Evolutionary conservation across 495 filamentous ascomycete species (phyloP).

Genomic region (Neurospora cerealis): DNA sequence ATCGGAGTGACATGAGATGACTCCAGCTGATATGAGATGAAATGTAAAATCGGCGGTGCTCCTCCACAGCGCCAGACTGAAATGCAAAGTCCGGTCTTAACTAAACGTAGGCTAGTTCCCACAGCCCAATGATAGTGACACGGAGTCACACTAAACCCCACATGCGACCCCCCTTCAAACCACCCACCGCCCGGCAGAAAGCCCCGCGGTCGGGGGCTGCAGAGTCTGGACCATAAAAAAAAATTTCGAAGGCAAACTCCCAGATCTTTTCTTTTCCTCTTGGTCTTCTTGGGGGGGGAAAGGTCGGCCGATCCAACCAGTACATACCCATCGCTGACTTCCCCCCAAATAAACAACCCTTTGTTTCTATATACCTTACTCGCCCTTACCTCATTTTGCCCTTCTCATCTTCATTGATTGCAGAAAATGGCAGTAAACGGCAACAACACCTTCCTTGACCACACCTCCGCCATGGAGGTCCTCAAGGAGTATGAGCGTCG

Average conservation of each 20-base stretch:
- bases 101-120: not conserved
- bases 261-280: conserved; percentile 16
- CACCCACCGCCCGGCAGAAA: conserved; percentile 14
- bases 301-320: conserved; percentile 19
- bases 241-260: conserved; percentile 9
- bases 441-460: conserved; percentile 32
- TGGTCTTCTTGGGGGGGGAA: conserved; percentile 24
- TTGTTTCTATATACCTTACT: conserved; percentile 2
- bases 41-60: not conserved
- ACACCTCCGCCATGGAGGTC: conserved; percentile 62
- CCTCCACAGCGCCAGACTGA: not conserved
- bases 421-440: conserved; percentile 59
- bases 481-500: conserved; percentile 61
- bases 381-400: not conserved
- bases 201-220: conserved; percentile 13
- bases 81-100: not conserved
- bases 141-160: not conserved
- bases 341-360: conserved; percentile 11
- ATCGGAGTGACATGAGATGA: not conserved
- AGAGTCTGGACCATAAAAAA: conserved; percentile 16
- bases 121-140: not conserved
- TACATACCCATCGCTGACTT: conserved; percentile 19
- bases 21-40: not conserved
- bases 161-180: conserved; percentile 1
- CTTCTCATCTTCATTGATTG: conserved; percentile 8